Conservation (phyloP, 352 stramenopile genomes). For the Phytophthora sojae region DNA sequence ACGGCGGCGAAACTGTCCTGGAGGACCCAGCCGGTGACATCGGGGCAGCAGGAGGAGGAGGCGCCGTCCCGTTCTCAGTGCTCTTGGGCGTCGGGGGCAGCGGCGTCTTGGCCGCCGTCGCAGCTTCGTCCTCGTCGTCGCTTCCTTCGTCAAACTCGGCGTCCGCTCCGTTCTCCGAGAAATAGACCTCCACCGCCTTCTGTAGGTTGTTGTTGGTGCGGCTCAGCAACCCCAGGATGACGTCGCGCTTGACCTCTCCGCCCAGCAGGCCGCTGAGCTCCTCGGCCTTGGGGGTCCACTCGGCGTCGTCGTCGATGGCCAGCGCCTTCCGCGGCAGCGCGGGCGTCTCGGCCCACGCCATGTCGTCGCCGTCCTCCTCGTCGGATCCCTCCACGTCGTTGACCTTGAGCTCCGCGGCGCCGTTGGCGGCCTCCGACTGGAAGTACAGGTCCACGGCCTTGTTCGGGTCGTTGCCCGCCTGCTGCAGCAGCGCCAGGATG, state of each 20-base stretch:
- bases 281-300: conserved; percentile 54
- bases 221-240: conserved; percentile 62
- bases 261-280: conserved; percentile 81
- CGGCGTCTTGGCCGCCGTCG: conserved; percentile 29
- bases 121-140: conserved; percentile 51
- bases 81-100: conserved; percentile 14
- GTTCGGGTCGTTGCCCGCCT: conserved; percentile 78
- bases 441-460: conserved; percentile 87
- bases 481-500: conserved; percentile 68
- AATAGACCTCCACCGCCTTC: conserved; percentile 84
- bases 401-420: conserved; percentile 41
- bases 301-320: conserved; percentile 16
- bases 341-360: conserved; percentile 30
- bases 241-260: conserved; percentile 61
- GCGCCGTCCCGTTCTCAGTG: conserved; percentile 14
- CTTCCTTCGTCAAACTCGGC: conserved; percentile 51
- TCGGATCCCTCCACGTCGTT: conserved; percentile 64
- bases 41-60: background rate
- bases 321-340: conserved; percentile 19
- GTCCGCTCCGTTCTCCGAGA: conserved; percentile 64
- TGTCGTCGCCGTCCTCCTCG: conserved; percentile 42
- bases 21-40: conserved; percentile 16
- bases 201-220: conserved; percentile 80
- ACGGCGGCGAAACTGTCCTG: conserved; percentile 31
- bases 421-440: conserved; percentile 60